Base-by-base conservation (phyloP, 2,329 filamentous ascomycete species). In the Aureobasidium uvarum region DNA sequence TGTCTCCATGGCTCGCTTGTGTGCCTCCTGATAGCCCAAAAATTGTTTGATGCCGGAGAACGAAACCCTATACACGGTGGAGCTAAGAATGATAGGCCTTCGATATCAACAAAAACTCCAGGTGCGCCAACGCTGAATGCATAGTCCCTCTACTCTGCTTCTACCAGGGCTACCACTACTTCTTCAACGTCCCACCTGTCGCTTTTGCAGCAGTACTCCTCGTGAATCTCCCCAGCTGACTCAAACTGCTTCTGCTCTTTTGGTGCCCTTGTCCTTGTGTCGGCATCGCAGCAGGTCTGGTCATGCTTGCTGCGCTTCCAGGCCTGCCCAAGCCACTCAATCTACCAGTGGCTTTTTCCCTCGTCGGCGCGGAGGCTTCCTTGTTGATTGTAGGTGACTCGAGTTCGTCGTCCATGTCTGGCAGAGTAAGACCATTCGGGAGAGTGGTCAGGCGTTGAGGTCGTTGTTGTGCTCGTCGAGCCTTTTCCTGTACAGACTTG, bases 401-500 rank as follows among this genome's bases (percentile, higher is more conserved):
- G 1, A 55, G 54, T 5, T 65, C 58, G 18, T 45, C 60, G 14
- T 64, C 60, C 48, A 64, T 65, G 52, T 59, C 52, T 2, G 48
- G 28, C 10, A 43, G 46, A 8, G 58, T 51, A 11, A 64, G 23
- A 31, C 33, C 65, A 20, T 56, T 56, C 39, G 58, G 55, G n/a
- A 48, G 54, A 10, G 48, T 66, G 23, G 13, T 63, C 45, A 51
- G 41, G 41, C 36, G 64, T 45, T 46, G 45, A 46, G 71, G 69
- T 23, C 72, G 68, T 67, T 71, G 81, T 72, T 92, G 89, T 14
- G 86, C 82, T 62, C 92, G 84, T 64, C 92, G 85, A 6, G 93
- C 90, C 67, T 86, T 87, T 70, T 99, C 95, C 74, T 99, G 95
- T 1, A 96, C 94, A 62, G 84, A 86, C 70, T 91, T 90, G 78